A percentile compares a stretch with the other conserved stretches of the same genome.
Evolutionary conservation across 2,329 filamentous ascomycete genomes (phyloP).

Genomic region (Colletotrichum gloeosporioides): DNA sequence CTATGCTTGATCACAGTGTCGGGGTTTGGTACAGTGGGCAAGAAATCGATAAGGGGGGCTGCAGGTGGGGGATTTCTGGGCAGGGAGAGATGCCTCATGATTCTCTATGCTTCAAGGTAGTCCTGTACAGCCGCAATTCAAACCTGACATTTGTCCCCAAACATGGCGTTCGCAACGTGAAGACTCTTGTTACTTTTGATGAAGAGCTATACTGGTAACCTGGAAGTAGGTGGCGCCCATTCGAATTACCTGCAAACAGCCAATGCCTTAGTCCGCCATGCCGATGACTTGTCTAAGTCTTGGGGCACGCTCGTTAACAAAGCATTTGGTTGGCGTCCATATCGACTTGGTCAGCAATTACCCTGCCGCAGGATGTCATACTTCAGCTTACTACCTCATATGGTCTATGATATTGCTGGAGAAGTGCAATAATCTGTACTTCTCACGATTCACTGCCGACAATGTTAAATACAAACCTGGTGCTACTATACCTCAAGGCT

Average conservation of each 20-base stretch:
- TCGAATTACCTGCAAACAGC: not conserved
- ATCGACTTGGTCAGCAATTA: not conserved
- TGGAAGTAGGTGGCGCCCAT: not conserved
- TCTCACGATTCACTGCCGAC: too few relatives aligned
- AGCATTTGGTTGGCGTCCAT: not conserved
- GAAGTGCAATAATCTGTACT: not conserved
- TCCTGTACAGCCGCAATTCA: slow-evolving; percentile 40
- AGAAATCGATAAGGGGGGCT: slow-evolving; percentile 33
- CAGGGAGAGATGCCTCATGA: slow-evolving; percentile 35
- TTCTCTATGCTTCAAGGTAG: slow-evolving; percentile 24
- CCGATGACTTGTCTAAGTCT: too few relatives aligned
- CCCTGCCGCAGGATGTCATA: not conserved
- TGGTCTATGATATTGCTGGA: not conserved
- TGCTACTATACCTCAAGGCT: too few relatives aligned
- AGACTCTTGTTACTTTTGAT: not conserved
- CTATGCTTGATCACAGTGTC: slow-evolving; percentile 35
- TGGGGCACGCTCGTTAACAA: not conserved
- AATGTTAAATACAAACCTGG: too few relatives aligned
- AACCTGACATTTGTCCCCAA: slow-evolving; percentile 34
- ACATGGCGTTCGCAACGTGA: not conserved
- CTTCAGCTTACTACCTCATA: not conserved
- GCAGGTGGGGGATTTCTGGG: slow-evolving; percentile 38
- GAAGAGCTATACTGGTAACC: not conserved
- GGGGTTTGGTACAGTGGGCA: slow-evolving; percentile 23
- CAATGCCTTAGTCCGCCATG: too few relatives aligned